phyloP scores from a whole-genome alignment of 139 green algal species.

The Desmodesmus armatus region DNA sequence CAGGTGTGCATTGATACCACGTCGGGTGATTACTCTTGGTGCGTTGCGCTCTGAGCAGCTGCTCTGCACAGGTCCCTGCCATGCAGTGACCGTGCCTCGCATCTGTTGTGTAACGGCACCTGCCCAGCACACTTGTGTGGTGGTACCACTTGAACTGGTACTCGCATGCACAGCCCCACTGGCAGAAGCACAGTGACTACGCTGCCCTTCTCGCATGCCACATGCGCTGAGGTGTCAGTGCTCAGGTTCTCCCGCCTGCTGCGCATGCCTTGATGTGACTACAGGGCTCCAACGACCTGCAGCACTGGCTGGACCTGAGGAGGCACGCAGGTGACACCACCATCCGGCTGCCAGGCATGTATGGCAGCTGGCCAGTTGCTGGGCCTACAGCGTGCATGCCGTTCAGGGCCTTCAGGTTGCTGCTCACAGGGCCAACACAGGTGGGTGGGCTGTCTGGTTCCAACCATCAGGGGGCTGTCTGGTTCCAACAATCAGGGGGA shows the following conservation, averaged over 20 bases:
- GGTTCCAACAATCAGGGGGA: conserved; percentile 56
- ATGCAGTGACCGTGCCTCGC: too few species aligned
- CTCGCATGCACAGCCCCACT: too few species aligned
- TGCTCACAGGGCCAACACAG: conserved; percentile 55
- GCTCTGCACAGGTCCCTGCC: too few species aligned
- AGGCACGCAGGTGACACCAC: conserved; percentile 72
- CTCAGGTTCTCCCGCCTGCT: too few species aligned
- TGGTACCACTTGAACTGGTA: too few species aligned
- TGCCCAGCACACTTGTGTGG: too few species aligned
- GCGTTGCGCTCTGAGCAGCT: too few species aligned
- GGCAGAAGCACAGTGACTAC: too few species aligned
- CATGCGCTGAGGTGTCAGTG: too few species aligned
- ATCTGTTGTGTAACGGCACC: too few species aligned
- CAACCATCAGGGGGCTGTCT: conserved; percentile 72
- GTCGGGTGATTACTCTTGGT: too few species aligned
- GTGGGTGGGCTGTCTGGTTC: conserved; percentile 55
- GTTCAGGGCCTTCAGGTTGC: conserved; percentile 83
- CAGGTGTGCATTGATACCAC: conserved; percentile 66
- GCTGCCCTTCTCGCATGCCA: too few species aligned
- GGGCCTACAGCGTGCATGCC: conserved; percentile 65
- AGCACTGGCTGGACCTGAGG: conserved; percentile 74
- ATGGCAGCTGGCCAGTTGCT: conserved; percentile 83
- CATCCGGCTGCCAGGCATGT: conserved; percentile 79
- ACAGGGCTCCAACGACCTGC: conserved; percentile 81
- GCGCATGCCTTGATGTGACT: background rate